Conservation (phyloP, 78 protist species). For the Cavenderia fasciculata region DNA sequence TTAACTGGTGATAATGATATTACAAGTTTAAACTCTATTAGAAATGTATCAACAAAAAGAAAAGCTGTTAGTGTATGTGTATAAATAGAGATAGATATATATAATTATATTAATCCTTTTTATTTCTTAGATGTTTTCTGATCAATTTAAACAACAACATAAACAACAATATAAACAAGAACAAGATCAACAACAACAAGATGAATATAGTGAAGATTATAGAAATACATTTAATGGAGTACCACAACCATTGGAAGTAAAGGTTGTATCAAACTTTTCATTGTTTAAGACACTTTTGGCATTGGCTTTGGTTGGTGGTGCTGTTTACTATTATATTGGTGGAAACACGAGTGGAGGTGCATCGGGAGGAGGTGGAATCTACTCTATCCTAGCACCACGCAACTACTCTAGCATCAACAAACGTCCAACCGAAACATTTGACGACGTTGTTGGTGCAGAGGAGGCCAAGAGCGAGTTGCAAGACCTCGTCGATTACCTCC, state of each 20-base stretch:
- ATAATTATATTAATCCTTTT: too few species aligned
- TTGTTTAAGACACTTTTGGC: neutral
- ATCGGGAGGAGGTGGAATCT: conserved; percentile 23
- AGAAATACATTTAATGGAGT: too few species aligned
- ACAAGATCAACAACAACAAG: too few species aligned
- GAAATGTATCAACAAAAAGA: too few species aligned
- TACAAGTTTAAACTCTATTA: too few species aligned
- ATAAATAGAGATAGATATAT: too few species aligned
- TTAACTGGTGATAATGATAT: too few species aligned
- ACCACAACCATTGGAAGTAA: conserved; percentile 35
- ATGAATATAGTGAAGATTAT: too few species aligned
- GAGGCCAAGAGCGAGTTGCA: conserved; percentile 91
- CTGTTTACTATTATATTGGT: neutral
- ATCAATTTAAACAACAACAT: too few species aligned
- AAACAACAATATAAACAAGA: too few species aligned
- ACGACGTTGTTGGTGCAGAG: conserved; percentile 83
- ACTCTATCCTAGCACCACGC: neutral
- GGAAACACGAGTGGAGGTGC: neutral
- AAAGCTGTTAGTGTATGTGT: too few species aligned
- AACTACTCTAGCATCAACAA: neutral
- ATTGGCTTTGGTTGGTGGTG: neutral
- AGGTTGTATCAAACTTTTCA: neutral
- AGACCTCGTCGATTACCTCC: conserved; percentile 89
- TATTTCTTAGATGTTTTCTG: too few species aligned
- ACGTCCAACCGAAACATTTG: conserved; percentile 64